These are phyloP conservation scores for Tolypocladium guangdongense DNA, from an alignment of 2,329 filamentous ascomycete species.

Conservation along the genomic window DNA sequence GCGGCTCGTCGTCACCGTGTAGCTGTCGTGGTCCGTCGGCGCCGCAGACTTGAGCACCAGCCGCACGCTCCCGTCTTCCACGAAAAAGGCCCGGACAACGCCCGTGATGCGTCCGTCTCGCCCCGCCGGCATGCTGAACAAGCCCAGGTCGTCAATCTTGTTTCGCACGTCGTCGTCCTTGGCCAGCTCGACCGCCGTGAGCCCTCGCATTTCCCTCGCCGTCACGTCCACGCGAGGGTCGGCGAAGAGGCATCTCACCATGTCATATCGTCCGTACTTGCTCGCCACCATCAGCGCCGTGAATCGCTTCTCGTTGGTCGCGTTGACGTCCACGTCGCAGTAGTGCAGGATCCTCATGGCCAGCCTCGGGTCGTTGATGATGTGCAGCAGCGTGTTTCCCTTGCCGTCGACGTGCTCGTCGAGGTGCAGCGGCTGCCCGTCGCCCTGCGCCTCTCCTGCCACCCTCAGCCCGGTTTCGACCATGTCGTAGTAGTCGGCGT, in stretches of 20 bases:
- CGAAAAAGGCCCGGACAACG: constrained; percentile 90
- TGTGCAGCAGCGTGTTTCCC: constrained; percentile 91
- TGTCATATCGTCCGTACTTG: constrained; percentile 92
- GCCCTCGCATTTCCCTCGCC: constrained; percentile 71
- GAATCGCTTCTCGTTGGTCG: constrained; percentile 87
- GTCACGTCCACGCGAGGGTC: constrained; percentile 80
- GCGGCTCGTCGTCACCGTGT: constrained; percentile 89
- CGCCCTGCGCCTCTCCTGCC: constrained; percentile 63
- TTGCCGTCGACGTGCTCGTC: constrained; percentile 90
- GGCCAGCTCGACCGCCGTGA: constrained; percentile 90
- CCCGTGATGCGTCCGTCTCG: constrained; percentile 77
- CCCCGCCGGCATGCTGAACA: constrained; percentile 64
- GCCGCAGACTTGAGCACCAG: constrained; percentile 91
- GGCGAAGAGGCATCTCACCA: constrained; percentile 78
- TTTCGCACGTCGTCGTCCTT: constrained; percentile 98
- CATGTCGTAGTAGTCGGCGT: constrained; percentile 78
- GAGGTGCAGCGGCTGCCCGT: constrained; percentile 71
- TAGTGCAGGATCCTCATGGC: constrained; percentile 64
- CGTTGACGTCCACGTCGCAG: constrained; percentile 93
- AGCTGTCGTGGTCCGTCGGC: constrained; percentile 68
- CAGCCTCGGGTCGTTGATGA: constrained; percentile 76
- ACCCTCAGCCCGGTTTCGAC: constrained; percentile 69
- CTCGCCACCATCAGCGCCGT: constrained; percentile 96
- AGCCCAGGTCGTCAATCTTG: constrained; percentile 83
- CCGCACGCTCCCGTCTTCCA: constrained; percentile 88